Conservation (phyloP, 108 stramenopile species). For the Pseudonitzschia delicatissima region DNA sequence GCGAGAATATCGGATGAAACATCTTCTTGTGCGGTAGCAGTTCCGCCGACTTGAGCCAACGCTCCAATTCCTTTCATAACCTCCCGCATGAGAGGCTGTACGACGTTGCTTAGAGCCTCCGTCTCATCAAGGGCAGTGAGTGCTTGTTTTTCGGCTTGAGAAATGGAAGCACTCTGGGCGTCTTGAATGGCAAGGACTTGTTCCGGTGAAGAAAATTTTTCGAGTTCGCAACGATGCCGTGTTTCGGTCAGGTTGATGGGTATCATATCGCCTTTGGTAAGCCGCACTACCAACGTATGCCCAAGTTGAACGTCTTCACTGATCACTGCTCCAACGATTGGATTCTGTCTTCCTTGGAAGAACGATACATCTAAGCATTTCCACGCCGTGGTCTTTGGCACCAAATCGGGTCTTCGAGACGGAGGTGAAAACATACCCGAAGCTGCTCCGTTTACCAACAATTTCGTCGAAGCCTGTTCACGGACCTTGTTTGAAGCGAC, state of each 20-base stretch:
- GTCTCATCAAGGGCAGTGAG: conserved; percentile 34
- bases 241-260: conserved; percentile 63
- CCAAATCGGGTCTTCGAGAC: conserved; percentile 10
- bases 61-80: conserved; percentile 49
- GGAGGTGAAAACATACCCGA: conserved; percentile 21
- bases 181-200: conserved; percentile 29
- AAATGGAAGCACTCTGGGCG: background rate
- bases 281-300: conserved; percentile 56
- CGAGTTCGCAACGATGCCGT: conserved; percentile 54
- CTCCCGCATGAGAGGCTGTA: conserved; percentile 48
- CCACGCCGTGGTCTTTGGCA: conserved; percentile 60
- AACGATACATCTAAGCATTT: conserved; percentile 39
- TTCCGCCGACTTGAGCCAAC: conserved; percentile 73
- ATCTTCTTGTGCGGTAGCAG: conserved; percentile 45
- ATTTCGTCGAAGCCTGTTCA: conserved; percentile 8
- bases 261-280: conserved; percentile 48
- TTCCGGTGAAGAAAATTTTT: conserved; percentile 14
- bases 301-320: conserved; percentile 67
- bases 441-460: background rate
- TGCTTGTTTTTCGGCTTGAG: conserved; percentile 29
- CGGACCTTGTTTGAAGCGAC: conserved; percentile 34
- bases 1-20: conserved; percentile 58
- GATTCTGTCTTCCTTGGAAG: conserved; percentile 2
- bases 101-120: conserved; percentile 46
- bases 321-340: conserved; percentile 55